phyloP scores from a whole-genome alignment of 768 basidiomycete species.

The Postia placenta region DNA sequence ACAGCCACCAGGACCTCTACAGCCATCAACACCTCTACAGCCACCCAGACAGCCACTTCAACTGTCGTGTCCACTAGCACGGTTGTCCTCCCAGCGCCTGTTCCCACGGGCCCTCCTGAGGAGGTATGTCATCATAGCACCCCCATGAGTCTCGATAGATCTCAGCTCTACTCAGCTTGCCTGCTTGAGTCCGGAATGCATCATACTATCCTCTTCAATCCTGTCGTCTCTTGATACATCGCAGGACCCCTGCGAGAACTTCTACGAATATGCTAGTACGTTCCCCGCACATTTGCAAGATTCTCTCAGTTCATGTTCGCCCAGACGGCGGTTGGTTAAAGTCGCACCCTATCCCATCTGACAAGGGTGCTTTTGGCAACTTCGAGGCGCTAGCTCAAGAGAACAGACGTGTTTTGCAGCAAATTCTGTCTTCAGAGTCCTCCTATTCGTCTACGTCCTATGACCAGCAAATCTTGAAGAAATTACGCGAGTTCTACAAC shows the following conservation, averaged over 20 bases:
- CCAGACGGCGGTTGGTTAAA: constrained; percentile 86
- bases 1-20: constrained; percentile 37
- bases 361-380: constrained; percentile 65
- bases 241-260: constrained; percentile 92
- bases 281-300: constrained; percentile 12
- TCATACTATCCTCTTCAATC: constrained; percentile 77
- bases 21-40: constrained; percentile 26
- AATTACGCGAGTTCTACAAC: constrained; percentile 64
- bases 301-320: neutral
- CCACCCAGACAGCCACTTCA: constrained; percentile 32
- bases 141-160: no score
- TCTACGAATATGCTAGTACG: constrained; percentile 89
- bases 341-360: constrained; percentile 79
- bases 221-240: constrained; percentile 73
- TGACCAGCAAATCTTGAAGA: constrained; percentile 53
- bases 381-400: constrained; percentile 69
- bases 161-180: constrained; percentile 48
- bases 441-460: constrained; percentile 24
- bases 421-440: constrained; percentile 52
- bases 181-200: constrained; percentile 77
- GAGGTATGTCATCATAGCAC: constrained; percentile 45
- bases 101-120: constrained; percentile 44
- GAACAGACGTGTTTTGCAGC: constrained; percentile 74
- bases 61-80: constrained; percentile 31
- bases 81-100: constrained; percentile 41